phyloP scores from a whole-genome alignment of 2,329 filamentous ascomycete species.

The Pseudocercospora ulei region DNA sequence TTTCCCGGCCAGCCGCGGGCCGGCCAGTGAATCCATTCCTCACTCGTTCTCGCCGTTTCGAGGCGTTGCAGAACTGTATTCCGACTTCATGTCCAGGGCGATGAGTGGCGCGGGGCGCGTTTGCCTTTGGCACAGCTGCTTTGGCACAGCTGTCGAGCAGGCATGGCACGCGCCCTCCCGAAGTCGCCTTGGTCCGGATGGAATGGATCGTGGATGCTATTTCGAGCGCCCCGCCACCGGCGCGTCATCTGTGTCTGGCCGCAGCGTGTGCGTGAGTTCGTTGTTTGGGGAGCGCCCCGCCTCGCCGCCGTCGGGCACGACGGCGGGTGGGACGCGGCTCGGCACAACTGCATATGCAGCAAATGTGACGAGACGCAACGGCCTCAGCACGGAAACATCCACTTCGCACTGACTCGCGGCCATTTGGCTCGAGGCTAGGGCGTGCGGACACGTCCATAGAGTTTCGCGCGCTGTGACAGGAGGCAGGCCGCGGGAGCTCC shows the following conservation, averaged over 20 bases:
- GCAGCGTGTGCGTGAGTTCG: neutral
- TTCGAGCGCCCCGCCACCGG: no score
- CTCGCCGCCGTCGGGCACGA: conserved; percentile 2
- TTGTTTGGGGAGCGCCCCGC: conserved; percentile 1
- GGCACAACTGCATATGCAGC: neutral
- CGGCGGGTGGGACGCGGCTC: neutral
- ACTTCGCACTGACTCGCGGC: conserved; percentile 5
- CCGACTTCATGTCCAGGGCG: conserved; percentile 5
- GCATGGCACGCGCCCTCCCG: conserved; percentile 4
- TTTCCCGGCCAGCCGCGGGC: neutral
- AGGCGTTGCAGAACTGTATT: conserved; percentile 6
- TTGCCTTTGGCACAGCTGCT: conserved; percentile 5
- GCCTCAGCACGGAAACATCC: conserved; percentile 1
- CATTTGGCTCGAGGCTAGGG: conserved; percentile 4
- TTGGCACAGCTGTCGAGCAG: conserved; percentile 6
- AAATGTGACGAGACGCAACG: conserved; percentile 6
- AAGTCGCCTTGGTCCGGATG: conserved; percentile 5
- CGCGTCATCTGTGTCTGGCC: no score
- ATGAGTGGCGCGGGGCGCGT: conserved; percentile 3
- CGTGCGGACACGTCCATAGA: conserved; percentile 1
- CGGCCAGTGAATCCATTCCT: conserved; percentile 2
- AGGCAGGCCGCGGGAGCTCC: no score
- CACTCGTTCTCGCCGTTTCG: conserved; percentile 5
- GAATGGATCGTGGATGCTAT: conserved; percentile 2
- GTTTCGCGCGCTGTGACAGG: conserved; percentile 1